A percentile compares a stretch with the other conserved stretches of the same genome.
Evolutionary conservation across 306 rosid species (phyloP).

Genomic region (Senna tora): DNA sequence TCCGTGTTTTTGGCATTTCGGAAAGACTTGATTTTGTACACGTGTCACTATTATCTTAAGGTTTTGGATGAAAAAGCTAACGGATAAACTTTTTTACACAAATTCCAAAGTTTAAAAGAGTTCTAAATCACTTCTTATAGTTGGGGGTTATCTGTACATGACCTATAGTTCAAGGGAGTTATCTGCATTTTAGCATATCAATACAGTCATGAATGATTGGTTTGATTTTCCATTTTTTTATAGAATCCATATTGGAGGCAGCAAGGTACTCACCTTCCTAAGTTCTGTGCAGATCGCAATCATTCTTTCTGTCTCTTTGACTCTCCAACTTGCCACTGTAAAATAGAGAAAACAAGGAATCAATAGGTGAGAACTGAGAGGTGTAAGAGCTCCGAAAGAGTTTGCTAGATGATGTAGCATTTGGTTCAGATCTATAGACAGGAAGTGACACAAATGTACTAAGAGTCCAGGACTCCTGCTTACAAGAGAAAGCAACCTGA

Average conservation of each 20-base stretch:
- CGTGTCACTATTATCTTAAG: no score
- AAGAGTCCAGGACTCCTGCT: not conserved
- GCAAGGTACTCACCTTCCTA: slow-evolving; percentile 68
- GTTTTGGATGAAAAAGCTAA: no score
- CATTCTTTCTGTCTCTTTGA: slow-evolving; percentile 99
- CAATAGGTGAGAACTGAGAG: slow-evolving; percentile 13
- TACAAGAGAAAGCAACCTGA: slow-evolving; percentile 4
- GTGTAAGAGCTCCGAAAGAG: slow-evolving; percentile 13
- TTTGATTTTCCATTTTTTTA: no score
- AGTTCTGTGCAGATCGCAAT: slow-evolving; percentile 99
- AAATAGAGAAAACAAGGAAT: slow-evolving; percentile 33
- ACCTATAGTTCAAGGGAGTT: no score
- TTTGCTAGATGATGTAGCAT: slow-evolving; percentile 19
- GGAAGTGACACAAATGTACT: slow-evolving; percentile 28
- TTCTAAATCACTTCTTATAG: no score
- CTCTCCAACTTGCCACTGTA: slow-evolving; percentile 99
- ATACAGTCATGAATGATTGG: no score
- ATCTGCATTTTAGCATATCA: no score
- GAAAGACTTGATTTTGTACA: no score
- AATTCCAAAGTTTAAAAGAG: no score
- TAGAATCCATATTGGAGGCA: slow-evolving; percentile 27
- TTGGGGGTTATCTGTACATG: no score
- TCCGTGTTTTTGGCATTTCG: no score
- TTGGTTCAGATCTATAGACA: slow-evolving; percentile 13
- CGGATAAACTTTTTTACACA: no score